Evolutionary conservation across 164 flowering plant genomes (phyloP).

Genomic region (Stephania japonica): DNA sequence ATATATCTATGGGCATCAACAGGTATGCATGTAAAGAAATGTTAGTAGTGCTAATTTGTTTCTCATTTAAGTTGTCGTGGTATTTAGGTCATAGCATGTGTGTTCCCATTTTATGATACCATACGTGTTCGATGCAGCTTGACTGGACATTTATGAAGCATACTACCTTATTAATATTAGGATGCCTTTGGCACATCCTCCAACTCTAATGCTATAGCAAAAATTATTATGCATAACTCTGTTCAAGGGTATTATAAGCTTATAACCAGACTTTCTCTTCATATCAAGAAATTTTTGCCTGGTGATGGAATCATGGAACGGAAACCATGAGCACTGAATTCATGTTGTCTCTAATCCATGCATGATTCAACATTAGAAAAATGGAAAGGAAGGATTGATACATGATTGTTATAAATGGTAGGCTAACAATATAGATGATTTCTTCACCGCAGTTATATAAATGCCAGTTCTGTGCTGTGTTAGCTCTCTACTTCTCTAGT

Average conservation of each 20-base stretch:
- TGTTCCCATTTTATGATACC: neutral
- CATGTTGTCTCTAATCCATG: no score
- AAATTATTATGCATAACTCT: neutral
- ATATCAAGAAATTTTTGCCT: neutral
- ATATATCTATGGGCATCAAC: constrained; percentile 79
- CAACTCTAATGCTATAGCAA: neutral
- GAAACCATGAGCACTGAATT: no score
- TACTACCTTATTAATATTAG: neutral
- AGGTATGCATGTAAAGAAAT: constrained; percentile 37
- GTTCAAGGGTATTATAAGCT: neutral
- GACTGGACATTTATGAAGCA: neutral
- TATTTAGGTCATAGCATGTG: neutral
- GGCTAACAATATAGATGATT: neutral
- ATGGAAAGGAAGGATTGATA: neutral
- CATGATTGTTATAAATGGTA: neutral
- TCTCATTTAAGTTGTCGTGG: neutral
- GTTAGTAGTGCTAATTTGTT: neutral
- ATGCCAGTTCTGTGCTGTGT: neutral
- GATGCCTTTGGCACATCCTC: neutral
- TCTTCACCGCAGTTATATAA: neutral
- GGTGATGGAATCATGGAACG: no score
- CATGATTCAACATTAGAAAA: neutral
- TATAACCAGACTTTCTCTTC: neutral
- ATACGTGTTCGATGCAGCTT: neutral
- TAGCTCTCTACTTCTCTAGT: neutral